Conservation (phyloP, 2,329 filamentous ascomycete genomes). For the Didymella lethalis region DNA sequence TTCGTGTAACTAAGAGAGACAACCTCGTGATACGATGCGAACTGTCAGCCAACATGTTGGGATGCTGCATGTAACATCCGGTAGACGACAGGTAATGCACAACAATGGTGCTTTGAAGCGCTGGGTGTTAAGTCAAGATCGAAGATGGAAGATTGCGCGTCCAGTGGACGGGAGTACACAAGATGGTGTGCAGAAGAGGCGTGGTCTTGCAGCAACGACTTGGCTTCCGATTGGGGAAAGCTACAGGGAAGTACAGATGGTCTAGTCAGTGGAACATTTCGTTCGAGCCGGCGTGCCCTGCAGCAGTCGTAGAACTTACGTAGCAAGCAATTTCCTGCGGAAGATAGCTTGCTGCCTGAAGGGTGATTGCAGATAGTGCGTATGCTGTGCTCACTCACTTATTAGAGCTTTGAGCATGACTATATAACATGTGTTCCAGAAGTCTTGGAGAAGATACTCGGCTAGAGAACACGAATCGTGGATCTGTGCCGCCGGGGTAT, state of each 20-base stretch:
- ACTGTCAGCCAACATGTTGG: constrained; percentile 17
- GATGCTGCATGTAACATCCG: not conserved
- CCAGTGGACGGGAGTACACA: not conserved
- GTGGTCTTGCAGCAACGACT: constrained; percentile 4
- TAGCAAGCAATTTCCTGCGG: not conserved
- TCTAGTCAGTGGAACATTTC: constrained; percentile 2
- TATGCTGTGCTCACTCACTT: constrained; percentile 2
- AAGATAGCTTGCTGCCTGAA: constrained; percentile 11
- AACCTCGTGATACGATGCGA: constrained; percentile 5
- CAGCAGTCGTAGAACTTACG: constrained; percentile 9
- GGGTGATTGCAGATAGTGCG: constrained; percentile 6
- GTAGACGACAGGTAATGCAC: not conserved
- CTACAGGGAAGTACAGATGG: constrained; percentile 6
- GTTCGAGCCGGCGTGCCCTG: constrained; percentile 11
- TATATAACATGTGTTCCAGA: not conserved
- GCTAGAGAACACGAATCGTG: not conserved
- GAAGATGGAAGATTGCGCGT: constrained; percentile 10
- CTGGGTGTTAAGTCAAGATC: not conserved
- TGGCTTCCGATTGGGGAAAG: not conserved
- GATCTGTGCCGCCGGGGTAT: not conserved
- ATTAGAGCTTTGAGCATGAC: not conserved
- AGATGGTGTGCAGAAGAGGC: not conserved
- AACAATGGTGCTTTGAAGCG: constrained; percentile 10
- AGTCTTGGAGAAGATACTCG: constrained; percentile 3
- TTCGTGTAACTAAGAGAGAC: constrained; percentile 10